Percentiles rank a stretch among this genome's conserved stretches.
These are phyloP conservation scores for Hyphodiscus hymeniophilus DNA, from an alignment of 495 filamentous ascomycete genomes.

Conservation along the genomic window DNA sequence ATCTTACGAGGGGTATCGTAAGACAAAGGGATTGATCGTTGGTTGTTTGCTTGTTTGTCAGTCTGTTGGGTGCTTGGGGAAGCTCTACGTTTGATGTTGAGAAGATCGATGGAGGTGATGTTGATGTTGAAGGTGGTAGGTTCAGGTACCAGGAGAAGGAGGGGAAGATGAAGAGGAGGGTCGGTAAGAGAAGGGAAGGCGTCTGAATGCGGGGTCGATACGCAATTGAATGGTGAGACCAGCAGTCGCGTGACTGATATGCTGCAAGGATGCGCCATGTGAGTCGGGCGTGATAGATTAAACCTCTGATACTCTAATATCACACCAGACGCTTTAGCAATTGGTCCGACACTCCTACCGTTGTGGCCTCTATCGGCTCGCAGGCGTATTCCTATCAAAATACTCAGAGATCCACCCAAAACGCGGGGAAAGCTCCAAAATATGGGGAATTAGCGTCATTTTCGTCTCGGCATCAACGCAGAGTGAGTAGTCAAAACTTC, in stretches of 20 bases:
- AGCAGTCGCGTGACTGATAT: not conserved
- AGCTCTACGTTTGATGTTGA: not conserved
- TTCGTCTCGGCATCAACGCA: too few species aligned
- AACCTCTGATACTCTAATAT: not conserved
- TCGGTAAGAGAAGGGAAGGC: not conserved
- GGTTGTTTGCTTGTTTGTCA: too few species aligned
- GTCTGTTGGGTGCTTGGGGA: not conserved
- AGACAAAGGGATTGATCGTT: slow-evolving; percentile 3
- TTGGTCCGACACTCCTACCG: too few species aligned
- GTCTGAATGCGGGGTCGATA: slow-evolving; percentile 2
- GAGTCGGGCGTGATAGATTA: not conserved
- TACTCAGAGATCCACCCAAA: not conserved
- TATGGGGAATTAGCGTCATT: slow-evolving; percentile 2
- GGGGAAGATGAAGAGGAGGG: not conserved
- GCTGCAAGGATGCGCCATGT: not conserved
- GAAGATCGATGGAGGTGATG: not conserved
- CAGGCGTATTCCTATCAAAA: not conserved
- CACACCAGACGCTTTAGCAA: not conserved
- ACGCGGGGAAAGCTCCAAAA: slow-evolving; percentile 1
- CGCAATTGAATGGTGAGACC: not conserved
- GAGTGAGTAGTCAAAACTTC: too few species aligned
- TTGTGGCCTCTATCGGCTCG: not conserved
- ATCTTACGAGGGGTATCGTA: slow-evolving; percentile 12
- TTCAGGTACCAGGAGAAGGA: slow-evolving; percentile 19
- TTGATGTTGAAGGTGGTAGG: slow-evolving; percentile 1